Base-by-base conservation (phyloP, 257 asterid genomes). In the Cruciata laevipes region DNA sequence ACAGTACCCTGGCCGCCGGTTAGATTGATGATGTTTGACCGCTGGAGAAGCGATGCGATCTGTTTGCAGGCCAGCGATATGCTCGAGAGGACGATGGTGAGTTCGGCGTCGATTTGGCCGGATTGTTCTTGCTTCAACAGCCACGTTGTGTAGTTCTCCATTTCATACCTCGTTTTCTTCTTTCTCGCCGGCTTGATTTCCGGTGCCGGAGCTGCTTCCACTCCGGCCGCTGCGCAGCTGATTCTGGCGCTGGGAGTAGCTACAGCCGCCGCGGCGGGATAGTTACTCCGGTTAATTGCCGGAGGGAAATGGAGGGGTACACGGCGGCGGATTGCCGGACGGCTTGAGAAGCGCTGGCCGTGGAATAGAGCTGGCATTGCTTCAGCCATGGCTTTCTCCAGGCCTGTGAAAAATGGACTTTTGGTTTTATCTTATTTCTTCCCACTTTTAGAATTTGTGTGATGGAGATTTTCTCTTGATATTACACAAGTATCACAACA, bases 41-140 rank as follows among this genome's bases (percentile, higher is more conserved):
- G 76, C 58, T 85, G 95, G 66, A 91, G 86, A 62, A 91, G 63
- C 2, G 95, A 89, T 0, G 95, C 90, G 10, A 87, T 89, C 77
- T 87, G 90, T 58, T 87, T 91, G 76, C 96, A 89, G 75, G 95
- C 96, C n/a, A 87, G 63, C 30, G 98, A 89, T 37, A 91, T 87
- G 81, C 96, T 89, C 24, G 95, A 83, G 52, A 89, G 84, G 1
- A 89, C 98, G 13, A 86, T 73, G 0, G 96, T 81, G 61, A 91
- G 84, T 72, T 91, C 96, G 8, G 91, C 81, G 47, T 91, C 95
- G 14, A 87, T 85, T 33, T 76, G 61, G n/a, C 94, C 94, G 1
- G 83, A 79, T 53, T 80, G 88, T 60, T 91, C 95, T 53, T 87
- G 89, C 78, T 73, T 87, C 78, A 91, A 44, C 1, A 91, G 78